Evolutionary conservation across 2,329 filamentous ascomycete species (phyloP).

Genomic region (Ceratocystis papillata): DNA sequence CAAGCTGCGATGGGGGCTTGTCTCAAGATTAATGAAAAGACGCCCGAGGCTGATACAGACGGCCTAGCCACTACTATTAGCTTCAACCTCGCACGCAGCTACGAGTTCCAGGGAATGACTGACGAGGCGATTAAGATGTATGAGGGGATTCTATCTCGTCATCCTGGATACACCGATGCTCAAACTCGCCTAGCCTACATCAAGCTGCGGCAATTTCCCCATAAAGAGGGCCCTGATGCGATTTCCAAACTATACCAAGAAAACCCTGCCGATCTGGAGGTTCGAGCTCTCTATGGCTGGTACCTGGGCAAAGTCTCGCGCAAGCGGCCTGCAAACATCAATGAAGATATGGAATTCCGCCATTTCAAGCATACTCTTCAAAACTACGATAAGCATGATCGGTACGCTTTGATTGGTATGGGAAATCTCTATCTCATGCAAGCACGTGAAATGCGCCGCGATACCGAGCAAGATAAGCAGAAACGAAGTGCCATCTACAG

Average conservation of each 20-base stretch:
- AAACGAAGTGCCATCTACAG: conserved; percentile 79
- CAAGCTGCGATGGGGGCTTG: conserved; percentile 85
- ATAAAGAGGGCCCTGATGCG: conserved; percentile 75
- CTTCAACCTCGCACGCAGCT: conserved; percentile 89
- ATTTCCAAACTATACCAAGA: conserved; percentile 78
- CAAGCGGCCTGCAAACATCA: conserved; percentile 68
- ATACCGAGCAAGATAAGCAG: conserved; percentile 80
- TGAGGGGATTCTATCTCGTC: conserved; percentile 70
- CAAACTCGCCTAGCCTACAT: conserved; percentile 83
- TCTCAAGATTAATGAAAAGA: conserved; percentile 54
- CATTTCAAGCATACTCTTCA: conserved; percentile 96
- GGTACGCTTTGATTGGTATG: conserved; percentile 95
- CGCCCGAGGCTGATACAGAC: conserved; percentile 75
- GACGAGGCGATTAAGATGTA: conserved; percentile 85
- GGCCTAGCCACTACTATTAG: conserved; percentile 90
- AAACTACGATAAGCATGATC: conserved; percentile 90
- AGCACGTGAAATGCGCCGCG: conserved; percentile 87
- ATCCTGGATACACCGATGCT: conserved; percentile 87
- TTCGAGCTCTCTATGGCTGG: conserved; percentile 89
- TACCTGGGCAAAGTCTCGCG: conserved; percentile 77
- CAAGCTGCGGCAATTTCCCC: conserved; percentile 65
- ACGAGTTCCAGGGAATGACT: conserved; percentile 70
- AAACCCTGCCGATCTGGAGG: conserved; percentile 76
- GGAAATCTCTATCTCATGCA: conserved; percentile 81
- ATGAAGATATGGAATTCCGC: conserved; percentile 81